Evolutionary conservation across 805 yeast species (phyloP), one percentile per base, ranked within the genome.

Genomic region (Candida easanensis): DNA sequence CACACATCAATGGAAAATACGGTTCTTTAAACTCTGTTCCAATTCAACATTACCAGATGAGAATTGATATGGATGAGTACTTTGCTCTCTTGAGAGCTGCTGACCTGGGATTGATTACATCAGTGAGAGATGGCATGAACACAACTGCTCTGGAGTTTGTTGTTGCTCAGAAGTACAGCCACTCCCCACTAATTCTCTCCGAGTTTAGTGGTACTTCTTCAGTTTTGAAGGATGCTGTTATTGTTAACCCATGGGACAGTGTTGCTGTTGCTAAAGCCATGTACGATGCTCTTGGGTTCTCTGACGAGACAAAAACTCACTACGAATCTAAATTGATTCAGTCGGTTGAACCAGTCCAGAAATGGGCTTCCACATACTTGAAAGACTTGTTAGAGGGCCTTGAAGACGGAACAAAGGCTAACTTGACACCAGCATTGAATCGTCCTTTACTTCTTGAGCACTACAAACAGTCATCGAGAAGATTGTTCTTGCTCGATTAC

Each of bases 161-260:
- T 35, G 80, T 90, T 34, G 87, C 97, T 53, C 95, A 88, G 63
- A 82, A 87, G 56, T 69, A 77, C 48, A 76, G 81, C 48, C 70
- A 73, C 49, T 77, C 85, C 3, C 96, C 98, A 0, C 73, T 95
- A 57, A 80, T 93, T 30, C 68, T 93, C 35, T 86, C 96, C 18
- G 99, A 93, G 67, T 93, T 93, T 60, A 85, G 95, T 43, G 99
- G 99, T 35, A 82, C 95, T 3, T 79, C 88, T 0, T 69, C 85
- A 2, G 84, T 84, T 3, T 63, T 85, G 42, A 73, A 71, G 42
- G 87, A 83, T 48, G 87, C 96, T 0, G 73, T 87, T 39, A 77
- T 84, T 50, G 93, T 93, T 27, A 93, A 93, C 55, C 99, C 99
- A 7, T 93, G 97, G 96, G 98, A 93, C 66, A 75, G 95, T 0